Conservation (phyloP, 306 rosid species). For the Delonix regia region DNA sequence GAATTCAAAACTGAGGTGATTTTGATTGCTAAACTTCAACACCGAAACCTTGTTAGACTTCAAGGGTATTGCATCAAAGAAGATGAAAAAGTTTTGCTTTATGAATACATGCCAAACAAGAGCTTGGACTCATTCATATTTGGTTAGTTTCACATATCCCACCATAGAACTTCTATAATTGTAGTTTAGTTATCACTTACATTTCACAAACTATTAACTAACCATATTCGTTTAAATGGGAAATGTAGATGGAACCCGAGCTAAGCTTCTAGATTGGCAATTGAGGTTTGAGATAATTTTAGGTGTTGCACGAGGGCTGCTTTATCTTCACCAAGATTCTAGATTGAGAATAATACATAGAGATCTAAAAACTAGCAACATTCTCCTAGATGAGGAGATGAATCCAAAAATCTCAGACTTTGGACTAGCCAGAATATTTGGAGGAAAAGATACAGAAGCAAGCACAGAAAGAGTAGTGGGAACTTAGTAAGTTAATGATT, state of each 20-base stretch:
- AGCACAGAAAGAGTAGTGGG: conserved; percentile 37
- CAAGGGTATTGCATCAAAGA: conserved; percentile 51
- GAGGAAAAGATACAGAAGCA: conserved; percentile 39
- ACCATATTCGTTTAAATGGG: background rate
- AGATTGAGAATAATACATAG: conserved; percentile 44
- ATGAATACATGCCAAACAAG: conserved; percentile 58
- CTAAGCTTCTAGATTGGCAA: conserved; percentile 42
- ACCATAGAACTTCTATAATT: background rate
- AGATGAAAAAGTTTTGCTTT: conserved; percentile 54
- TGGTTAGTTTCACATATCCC: conserved; percentile 34
- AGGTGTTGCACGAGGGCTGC: conserved; percentile 36
- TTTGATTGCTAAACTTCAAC: conserved; percentile 62
- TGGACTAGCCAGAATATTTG: conserved; percentile 45
- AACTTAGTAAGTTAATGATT: conserved; percentile 48
- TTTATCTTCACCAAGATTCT: conserved; percentile 48
- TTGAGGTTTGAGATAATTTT: conserved; percentile 49
- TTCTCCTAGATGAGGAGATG: conserved; percentile 46
- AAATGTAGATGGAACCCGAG: conserved; percentile 32
- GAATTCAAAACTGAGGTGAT: conserved; percentile 62
- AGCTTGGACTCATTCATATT: conserved; percentile 57
- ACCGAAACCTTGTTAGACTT: conserved; percentile 58
- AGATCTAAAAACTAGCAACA: conserved; percentile 45
- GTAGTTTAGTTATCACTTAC: background rate
- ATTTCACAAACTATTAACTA: background rate
- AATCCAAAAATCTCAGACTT: conserved; percentile 46